These are phyloP conservation scores for Gaultheria prostrata DNA, from an alignment of 148 eudicot species.

Conservation along the genomic window DNA sequence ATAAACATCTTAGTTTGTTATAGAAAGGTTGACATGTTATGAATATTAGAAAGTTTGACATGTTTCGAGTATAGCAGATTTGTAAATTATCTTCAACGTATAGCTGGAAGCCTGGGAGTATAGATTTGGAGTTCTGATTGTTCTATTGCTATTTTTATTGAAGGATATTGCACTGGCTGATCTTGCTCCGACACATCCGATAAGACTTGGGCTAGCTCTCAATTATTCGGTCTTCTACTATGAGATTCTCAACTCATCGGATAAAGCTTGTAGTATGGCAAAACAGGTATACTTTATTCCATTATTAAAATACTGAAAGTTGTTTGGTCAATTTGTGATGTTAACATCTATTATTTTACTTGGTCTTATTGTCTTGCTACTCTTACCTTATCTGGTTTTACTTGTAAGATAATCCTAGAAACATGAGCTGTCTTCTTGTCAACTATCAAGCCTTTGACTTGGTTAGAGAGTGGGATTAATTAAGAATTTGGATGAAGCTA, in stretches of 20 bases:
- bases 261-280: slow-evolving; percentile 55
- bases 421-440: background rate
- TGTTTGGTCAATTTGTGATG: background rate
- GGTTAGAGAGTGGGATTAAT: background rate
- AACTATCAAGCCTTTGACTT: background rate
- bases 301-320: background rate
- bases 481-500: background rate
- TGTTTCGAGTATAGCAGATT: background rate
- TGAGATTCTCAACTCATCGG: slow-evolving; percentile 56
- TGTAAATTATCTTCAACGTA: background rate
- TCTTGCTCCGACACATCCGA: slow-evolving; percentile 56
- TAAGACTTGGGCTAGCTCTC: slow-evolving; percentile 50
- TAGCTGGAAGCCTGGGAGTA: background rate
- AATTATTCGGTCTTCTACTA: slow-evolving; percentile 56
- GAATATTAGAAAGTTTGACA: too few relatives aligned
- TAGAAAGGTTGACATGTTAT: background rate
- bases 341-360: background rate
- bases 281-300: slow-evolving; percentile 35
- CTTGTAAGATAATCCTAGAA: background rate
- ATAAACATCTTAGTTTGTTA: background rate
- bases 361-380: background rate
- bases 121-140: background rate
- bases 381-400: background rate
- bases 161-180: slow-evolving; percentile 54
- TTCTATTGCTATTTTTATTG: slow-evolving; percentile 11